A percentile compares a stretch with the other conserved stretches of the same genome.
Evolutionary conservation across 2,329 filamentous ascomycete genomes (phyloP).

Genomic region (Cryoendolithus antarcticus): DNA sequence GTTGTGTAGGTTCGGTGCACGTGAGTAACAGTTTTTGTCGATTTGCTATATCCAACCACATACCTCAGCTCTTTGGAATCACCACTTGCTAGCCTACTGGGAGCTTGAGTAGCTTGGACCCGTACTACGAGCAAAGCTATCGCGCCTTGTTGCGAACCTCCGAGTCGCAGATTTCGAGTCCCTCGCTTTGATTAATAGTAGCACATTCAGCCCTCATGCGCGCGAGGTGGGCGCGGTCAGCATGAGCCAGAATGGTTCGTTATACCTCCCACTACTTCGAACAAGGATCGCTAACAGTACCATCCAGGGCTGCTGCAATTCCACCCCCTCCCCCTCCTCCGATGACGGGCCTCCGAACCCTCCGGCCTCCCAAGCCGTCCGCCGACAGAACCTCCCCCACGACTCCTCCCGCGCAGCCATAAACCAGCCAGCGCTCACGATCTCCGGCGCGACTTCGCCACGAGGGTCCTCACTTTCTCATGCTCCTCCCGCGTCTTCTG

Average conservation of each 20-base stretch:
- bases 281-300: too few species aligned
- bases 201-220: too few species aligned
- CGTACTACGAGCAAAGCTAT: too few species aligned
- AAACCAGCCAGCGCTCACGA: conserved; percentile 2
- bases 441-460: not conserved
- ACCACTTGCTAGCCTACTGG: too few species aligned
- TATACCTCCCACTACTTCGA: too few species aligned
- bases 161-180: too few species aligned
- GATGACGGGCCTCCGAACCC: not conserved
- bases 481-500: not conserved
- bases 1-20: not conserved
- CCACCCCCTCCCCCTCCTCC: conserved; percentile 3
- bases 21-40: not conserved
- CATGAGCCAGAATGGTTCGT: too few species aligned
- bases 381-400: not conserved
- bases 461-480: not conserved
- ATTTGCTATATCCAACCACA: not conserved
- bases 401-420: conserved; percentile 5
- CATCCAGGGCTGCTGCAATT: conserved; percentile 4
- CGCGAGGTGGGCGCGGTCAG: too few species aligned
- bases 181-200: too few species aligned
- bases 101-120: too few species aligned
- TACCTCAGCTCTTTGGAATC: too few species aligned
- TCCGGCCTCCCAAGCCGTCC: not conserved
- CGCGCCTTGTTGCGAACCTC: too few species aligned